phyloP scores from a whole-genome alignment of 148 eudicot genomes.

The Rhododendron henanense region DNA sequence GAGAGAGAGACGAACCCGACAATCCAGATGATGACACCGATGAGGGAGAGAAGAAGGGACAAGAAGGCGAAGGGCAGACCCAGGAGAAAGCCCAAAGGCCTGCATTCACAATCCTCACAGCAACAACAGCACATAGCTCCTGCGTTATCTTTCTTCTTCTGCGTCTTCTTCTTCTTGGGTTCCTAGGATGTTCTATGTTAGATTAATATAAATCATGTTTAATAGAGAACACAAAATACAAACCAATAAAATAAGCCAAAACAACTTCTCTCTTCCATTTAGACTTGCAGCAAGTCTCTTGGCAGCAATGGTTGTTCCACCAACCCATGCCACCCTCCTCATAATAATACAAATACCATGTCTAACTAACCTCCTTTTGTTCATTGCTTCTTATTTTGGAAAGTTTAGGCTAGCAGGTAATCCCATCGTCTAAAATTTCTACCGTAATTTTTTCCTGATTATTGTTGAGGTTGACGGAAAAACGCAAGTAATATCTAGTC shows the following conservation, averaged over 20 bases:
- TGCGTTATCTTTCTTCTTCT: not conserved
- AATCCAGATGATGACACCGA: slow-evolving; percentile 58
- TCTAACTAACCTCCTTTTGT: not conserved
- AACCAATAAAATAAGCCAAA: not conserved
- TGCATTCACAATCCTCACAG: slow-evolving; percentile 35
- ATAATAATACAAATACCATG: not conserved
- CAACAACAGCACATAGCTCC: slow-evolving; percentile 14
- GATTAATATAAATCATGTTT: not conserved
- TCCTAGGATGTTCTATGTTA: not conserved
- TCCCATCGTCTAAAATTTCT: not conserved
- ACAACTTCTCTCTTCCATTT: not conserved
- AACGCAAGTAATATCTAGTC: not conserved
- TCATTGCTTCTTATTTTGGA: not conserved
- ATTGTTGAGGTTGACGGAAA: not conserved
- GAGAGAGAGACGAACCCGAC: slow-evolving; percentile 37
- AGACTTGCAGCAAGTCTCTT: not conserved
- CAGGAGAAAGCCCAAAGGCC: slow-evolving; percentile 58
- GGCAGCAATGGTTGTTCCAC: not conserved
- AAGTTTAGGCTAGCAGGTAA: not conserved
- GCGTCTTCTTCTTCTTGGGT: not conserved
- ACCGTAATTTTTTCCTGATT: not conserved
- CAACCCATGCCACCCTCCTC: not conserved
- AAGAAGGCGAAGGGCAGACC: slow-evolving; percentile 64
- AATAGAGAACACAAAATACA: not conserved
- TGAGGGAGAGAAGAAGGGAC: slow-evolving; percentile 43